phyloP scores from a whole-genome alignment of 306 rosid genomes.

The Senna tora region DNA sequence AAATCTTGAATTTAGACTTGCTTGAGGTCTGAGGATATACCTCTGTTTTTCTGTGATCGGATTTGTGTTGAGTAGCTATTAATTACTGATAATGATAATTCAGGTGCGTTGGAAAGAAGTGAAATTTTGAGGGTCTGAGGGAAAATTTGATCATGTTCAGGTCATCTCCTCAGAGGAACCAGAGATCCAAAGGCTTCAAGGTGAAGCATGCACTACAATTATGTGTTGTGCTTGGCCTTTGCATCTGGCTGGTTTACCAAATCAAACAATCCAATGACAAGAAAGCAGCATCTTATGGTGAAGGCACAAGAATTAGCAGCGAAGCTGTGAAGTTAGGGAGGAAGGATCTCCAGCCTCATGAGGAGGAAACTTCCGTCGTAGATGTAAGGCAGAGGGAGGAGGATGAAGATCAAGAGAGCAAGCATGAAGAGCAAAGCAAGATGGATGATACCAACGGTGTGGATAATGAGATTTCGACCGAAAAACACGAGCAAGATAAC shows the following conservation, averaged over 20 bases:
- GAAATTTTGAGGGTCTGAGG: constrained; percentile 34
- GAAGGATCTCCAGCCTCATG: constrained; percentile 62
- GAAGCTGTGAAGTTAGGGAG: constrained; percentile 78
- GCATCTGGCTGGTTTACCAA: constrained; percentile 91
- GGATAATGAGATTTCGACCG: constrained; percentile 41
- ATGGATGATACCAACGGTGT: constrained; percentile 50
- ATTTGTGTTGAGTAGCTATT: neutral
- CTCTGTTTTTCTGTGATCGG: neutral
- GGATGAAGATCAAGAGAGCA: constrained; percentile 61
- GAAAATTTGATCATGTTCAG: constrained; percentile 66
- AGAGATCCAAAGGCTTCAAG: constrained; percentile 82
- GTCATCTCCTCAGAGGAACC: constrained; percentile 76
- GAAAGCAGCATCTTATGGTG: constrained; percentile 48
- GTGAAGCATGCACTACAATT: constrained; percentile 92
- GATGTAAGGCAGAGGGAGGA: constrained; percentile 76
- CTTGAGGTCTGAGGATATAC: neutral
- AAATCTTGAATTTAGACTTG: constrained; percentile 28
- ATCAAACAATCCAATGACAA: constrained; percentile 71
- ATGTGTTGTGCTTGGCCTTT: constrained; percentile 65
- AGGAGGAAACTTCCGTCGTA: constrained; percentile 50
- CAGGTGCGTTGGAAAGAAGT: constrained; percentile 27
- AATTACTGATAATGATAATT: constrained; percentile 2
- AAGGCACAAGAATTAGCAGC: constrained; percentile 35
- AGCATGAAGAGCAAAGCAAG: constrained; percentile 53
- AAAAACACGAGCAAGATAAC: constrained; percentile 42